A percentile compares a stretch with the other conserved stretches of the same genome.
Conservation (phyloP, 257 asterid genomes). For the Solanum corneliomulleri region DNA sequence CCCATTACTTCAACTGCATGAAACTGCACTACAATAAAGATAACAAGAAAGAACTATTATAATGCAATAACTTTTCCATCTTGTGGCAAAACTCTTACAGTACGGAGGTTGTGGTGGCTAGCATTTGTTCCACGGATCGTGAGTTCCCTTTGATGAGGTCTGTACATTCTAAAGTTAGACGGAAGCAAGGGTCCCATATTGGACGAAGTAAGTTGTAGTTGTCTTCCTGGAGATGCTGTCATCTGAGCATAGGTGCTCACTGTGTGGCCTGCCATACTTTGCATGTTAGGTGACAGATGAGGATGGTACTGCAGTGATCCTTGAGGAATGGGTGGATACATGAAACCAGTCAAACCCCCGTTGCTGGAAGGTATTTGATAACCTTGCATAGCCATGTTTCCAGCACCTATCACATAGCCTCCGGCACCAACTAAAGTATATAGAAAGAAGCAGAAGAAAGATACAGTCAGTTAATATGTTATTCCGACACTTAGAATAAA, state of each 20-base stretch:
- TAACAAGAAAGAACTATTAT: not conserved
- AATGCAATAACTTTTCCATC: slow-evolving; percentile 32
- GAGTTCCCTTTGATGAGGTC: slow-evolving; percentile 56
- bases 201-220: slow-evolving; percentile 19
- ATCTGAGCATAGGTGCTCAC: slow-evolving; percentile 35
- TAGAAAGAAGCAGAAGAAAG: not conserved
- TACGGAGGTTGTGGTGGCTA: slow-evolving; percentile 42
- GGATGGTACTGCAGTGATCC: slow-evolving; percentile 24
- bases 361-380: slow-evolving; percentile 28
- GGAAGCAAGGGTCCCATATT: slow-evolving; percentile 42
- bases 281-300: slow-evolving; percentile 39
- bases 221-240: slow-evolving; percentile 32
- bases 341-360: slow-evolving; percentile 28
- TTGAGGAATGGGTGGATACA: slow-evolving; percentile 35
- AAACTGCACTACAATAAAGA: not conserved
- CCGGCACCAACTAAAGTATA: slow-evolving; percentile 26
- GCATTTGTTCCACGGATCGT: slow-evolving; percentile 24
- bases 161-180: slow-evolving; percentile 31
- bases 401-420: slow-evolving; percentile 21
- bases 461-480: not conserved
- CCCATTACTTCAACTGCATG: not conserved
- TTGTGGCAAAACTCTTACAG: slow-evolving; percentile 66
- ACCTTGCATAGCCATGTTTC: slow-evolving; percentile 37
- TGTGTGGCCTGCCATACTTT: slow-evolving; percentile 35
- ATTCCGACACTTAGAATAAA: not conserved